Percentiles rank a stretch among this genome's conserved stretches.
Conservation (phyloP, 768 basidiomycete species). For the Lactarius hengduanensis region DNA sequence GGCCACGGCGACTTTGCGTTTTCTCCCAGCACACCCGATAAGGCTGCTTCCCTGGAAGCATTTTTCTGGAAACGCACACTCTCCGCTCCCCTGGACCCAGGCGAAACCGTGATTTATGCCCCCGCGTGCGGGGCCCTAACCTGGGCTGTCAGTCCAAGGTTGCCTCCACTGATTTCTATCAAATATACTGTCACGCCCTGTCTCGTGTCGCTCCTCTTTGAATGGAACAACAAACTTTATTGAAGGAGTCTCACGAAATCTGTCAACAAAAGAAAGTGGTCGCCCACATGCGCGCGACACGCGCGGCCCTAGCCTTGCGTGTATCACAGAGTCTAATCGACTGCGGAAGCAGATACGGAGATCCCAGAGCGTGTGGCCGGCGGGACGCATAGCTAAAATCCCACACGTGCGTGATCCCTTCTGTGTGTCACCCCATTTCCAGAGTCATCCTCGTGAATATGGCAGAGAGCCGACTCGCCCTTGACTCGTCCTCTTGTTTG, state of each 20-base stretch:
- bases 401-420: background rate
- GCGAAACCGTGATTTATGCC: background rate
- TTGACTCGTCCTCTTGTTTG: background rate
- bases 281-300: background rate
- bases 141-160: background rate
- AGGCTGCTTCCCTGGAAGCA: constrained; percentile 3
- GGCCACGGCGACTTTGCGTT: background rate
- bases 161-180: constrained; percentile 16
- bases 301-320: background rate
- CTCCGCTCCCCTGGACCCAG: constrained; percentile 25
- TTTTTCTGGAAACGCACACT: constrained; percentile 7
- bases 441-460: background rate
- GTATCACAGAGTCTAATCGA: background rate
- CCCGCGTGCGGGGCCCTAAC: background rate
- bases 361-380: background rate
- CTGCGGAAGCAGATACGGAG: background rate
- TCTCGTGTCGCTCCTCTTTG: constrained; percentile 1
- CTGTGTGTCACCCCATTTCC: background rate
- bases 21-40: constrained; percentile 13
- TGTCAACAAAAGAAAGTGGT: background rate
- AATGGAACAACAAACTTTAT: background rate
- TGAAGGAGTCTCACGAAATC: background rate
- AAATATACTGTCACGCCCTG: background rate
- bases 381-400: constrained; percentile 11
- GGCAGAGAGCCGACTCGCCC: no score